These are phyloP conservation scores for Suhomyces canberraensis DNA, from an alignment of 805 yeast species.

Conservation along the genomic window DNA sequence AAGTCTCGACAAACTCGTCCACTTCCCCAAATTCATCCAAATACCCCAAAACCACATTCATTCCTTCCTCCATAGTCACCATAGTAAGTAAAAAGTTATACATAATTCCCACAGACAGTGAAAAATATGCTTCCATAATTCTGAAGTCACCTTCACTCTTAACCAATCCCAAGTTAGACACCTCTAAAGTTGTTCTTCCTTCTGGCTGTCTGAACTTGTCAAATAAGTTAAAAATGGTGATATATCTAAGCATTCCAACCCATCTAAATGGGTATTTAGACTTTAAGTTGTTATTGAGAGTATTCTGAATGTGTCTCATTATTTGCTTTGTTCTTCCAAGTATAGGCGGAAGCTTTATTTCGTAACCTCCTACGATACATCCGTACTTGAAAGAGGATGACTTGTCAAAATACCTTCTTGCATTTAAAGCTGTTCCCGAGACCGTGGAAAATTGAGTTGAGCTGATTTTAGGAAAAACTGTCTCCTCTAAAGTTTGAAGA, in stretches of 20 bases:
- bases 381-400: not conserved
- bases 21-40: no score
- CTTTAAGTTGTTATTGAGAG: constrained; percentile 2
- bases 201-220: not conserved
- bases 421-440: not conserved
- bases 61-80: constrained; percentile 7
- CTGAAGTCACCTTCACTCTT: not conserved
- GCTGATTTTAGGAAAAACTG: not conserved
- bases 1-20: no score
- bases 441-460: not conserved
- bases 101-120: constrained; percentile 6
- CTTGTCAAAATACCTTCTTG: constrained; percentile 1
- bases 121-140: constrained; percentile 9
- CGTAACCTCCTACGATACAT: not conserved
- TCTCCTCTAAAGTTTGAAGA: not conserved
- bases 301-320: not conserved
- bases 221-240: constrained; percentile 6
- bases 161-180: constrained; percentile 11
- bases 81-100: constrained; percentile 11
- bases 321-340: no score
- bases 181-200: constrained; percentile 7
- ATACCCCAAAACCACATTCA: constrained; percentile 9
- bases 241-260: constrained; percentile 3
- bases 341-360: not conserved
- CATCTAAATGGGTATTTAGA: constrained; percentile 4